These are phyloP conservation scores for Carpinus viminea DNA, from an alignment of 306 rosid species.

Conservation along the genomic window DNA sequence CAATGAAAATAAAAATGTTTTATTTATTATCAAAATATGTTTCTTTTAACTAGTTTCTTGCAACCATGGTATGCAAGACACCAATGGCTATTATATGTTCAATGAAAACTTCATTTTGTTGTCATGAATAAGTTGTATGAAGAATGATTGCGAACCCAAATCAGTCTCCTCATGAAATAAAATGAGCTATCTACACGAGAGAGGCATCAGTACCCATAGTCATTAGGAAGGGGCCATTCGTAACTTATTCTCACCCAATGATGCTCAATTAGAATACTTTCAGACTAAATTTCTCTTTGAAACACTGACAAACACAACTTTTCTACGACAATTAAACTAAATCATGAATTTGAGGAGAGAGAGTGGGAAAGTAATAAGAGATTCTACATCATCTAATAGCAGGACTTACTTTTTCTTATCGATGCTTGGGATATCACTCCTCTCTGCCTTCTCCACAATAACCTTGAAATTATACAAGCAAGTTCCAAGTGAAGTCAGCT, in stretches of 20 bases:
- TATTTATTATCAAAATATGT: background rate
- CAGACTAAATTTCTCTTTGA: background rate
- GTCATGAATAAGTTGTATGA: background rate
- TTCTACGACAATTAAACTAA: background rate
- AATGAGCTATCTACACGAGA: background rate
- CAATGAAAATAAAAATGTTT: background rate
- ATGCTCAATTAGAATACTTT: background rate
- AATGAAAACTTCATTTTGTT: background rate
- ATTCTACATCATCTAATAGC: slow-evolving; percentile 10
- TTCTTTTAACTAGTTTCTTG: background rate
- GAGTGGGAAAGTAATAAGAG: slow-evolving; percentile 7
- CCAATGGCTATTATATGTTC: background rate
- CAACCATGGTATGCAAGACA: background rate
- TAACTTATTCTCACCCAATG: background rate
- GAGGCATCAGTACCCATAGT: background rate
- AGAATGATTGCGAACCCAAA: background rate
- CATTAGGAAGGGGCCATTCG: background rate
- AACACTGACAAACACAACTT: background rate
- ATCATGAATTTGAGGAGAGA: background rate
- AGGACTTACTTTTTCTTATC: slow-evolving; percentile 88
- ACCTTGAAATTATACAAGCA: slow-evolving; percentile 53
- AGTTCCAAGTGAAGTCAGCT: slow-evolving; percentile 26
- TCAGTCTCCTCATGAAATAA: background rate
- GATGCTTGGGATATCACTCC: slow-evolving; percentile 89
- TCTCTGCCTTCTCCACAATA: slow-evolving; percentile 95